These are phyloP conservation scores for Cyclostephanos tholiformis DNA, from an alignment of 108 stramenopile genomes.

Conservation along the genomic window DNA sequence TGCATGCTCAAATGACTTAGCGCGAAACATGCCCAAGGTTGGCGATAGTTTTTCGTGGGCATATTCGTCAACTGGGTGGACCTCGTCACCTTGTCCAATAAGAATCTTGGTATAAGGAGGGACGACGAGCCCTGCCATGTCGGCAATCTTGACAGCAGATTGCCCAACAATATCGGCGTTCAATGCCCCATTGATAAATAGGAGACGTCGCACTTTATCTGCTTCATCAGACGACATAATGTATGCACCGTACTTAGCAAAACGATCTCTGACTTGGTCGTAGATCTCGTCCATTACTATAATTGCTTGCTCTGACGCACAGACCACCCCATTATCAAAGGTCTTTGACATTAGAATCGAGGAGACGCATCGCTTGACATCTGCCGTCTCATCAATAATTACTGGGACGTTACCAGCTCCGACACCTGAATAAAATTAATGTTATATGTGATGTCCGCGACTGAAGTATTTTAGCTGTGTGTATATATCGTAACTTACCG, in stretches of 20 bases:
- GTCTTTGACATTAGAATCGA: conserved; percentile 45
- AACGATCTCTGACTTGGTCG: conserved; percentile 39
- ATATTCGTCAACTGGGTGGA: conserved; percentile 21
- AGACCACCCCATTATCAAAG: conserved; percentile 51
- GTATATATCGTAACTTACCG: background rate
- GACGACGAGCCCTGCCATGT: conserved; percentile 21
- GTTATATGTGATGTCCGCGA: too few species aligned
- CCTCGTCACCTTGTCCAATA: background rate
- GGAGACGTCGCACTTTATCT: conserved; percentile 31
- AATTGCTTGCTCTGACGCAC: conserved; percentile 46
- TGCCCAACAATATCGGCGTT: conserved; percentile 54
- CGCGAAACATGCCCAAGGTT: conserved; percentile 31
- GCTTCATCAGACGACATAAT: conserved; percentile 33
- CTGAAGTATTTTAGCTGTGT: too few species aligned
- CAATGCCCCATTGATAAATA: conserved; percentile 31
- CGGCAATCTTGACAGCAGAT: conserved; percentile 31
- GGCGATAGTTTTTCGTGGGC: conserved; percentile 47
- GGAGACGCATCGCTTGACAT: conserved; percentile 29
- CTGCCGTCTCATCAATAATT: conserved; percentile 47
- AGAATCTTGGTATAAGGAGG: conserved; percentile 39
- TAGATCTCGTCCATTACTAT: conserved; percentile 40
- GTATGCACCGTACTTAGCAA: conserved; percentile 30
- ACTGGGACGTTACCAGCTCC: conserved; percentile 39
- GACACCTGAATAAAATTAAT: background rate
- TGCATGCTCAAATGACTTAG: conserved; percentile 32